Evolutionary conservation across 2,329 filamentous ascomycete genomes (phyloP).

Genomic region (Conoideocrella luteorostrata): DNA sequence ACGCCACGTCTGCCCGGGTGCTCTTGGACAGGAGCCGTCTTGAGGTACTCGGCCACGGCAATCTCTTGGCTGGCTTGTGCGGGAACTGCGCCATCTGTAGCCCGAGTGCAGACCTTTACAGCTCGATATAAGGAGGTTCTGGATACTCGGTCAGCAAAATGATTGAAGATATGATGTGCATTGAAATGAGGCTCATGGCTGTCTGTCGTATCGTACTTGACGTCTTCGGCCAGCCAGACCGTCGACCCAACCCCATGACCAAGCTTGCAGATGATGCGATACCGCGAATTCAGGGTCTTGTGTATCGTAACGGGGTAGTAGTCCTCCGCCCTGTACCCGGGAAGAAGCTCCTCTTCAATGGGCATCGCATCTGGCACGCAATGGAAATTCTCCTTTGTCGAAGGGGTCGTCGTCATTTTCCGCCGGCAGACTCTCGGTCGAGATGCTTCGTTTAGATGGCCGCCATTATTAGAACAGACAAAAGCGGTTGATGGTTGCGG

Average conservation of each 20-base stretch:
- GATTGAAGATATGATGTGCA: background rate
- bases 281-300: background rate
- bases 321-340: background rate
- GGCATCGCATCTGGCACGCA: too few relatives aligned
- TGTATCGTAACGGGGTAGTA: background rate
- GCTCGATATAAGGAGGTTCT: too few relatives aligned
- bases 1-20: background rate
- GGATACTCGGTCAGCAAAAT: too few relatives aligned
- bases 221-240: conserved; percentile 2
- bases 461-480: too few relatives aligned
- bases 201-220: background rate
- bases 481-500: too few relatives aligned
- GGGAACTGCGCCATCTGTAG: background rate
- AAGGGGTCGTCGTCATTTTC: too few relatives aligned
- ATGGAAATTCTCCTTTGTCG: too few relatives aligned
- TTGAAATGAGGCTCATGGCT: background rate
- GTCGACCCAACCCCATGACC: conserved; percentile 1
- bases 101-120: background rate
- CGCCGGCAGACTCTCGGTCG: too few relatives aligned
- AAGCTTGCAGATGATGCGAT: conserved; percentile 3
- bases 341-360: conserved; percentile 3
- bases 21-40: background rate
- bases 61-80: background rate
- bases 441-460: too few relatives aligned
- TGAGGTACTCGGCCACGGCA: background rate